These are phyloP conservation scores for Ophiostoma tasmaniense DNA, from an alignment of 2,329 filamentous ascomycete species.

Conservation along the genomic window DNA sequence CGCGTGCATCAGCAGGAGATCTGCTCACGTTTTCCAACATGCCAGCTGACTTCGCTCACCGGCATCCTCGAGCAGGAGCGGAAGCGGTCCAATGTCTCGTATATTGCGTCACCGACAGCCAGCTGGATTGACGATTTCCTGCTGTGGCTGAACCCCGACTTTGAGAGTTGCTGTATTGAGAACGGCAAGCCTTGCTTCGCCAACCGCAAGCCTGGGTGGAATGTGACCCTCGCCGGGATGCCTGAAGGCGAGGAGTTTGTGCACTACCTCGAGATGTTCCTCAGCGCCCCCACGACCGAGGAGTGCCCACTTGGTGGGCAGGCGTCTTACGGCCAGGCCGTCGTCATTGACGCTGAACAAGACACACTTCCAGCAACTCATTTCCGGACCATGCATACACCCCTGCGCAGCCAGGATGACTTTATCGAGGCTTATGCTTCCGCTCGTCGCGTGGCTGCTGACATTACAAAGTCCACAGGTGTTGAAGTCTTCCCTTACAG, in stretches of 20 bases:
- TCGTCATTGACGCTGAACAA: conserved; percentile 64
- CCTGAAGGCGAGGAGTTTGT: conserved; percentile 89
- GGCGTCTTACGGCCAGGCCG: conserved; percentile 75
- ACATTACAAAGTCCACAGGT: conserved; percentile 61
- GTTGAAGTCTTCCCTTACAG: conserved; percentile 92
- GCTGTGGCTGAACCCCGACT: conserved; percentile 84
- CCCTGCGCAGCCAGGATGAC: conserved; percentile 77
- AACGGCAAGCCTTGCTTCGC: conserved; percentile 68
- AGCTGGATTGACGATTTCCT: conserved; percentile 98
- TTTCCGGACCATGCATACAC: conserved; percentile 84
- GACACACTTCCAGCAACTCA: conserved; percentile 71
- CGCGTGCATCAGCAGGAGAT: conserved; percentile 72
- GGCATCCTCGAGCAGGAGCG: conserved; percentile 92
- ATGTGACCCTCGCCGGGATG: conserved; percentile 82
- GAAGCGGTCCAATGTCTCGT: conserved; percentile 79
- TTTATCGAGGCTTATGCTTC: conserved; percentile 88
- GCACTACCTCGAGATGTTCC: conserved; percentile 74
- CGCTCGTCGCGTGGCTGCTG: conserved; percentile 76
- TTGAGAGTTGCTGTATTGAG: conserved; percentile 66
- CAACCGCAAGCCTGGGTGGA: conserved; percentile 72
- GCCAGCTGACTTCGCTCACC: conserved; percentile 71
- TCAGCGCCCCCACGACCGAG: conserved; percentile 68
- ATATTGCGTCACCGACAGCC: conserved; percentile 77
- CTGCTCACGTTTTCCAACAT: conserved; percentile 85
- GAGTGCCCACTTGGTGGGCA: conserved; percentile 82